Base-by-base conservation (phyloP, 75 land plant genomes). In the Pinus taeda region DNA sequence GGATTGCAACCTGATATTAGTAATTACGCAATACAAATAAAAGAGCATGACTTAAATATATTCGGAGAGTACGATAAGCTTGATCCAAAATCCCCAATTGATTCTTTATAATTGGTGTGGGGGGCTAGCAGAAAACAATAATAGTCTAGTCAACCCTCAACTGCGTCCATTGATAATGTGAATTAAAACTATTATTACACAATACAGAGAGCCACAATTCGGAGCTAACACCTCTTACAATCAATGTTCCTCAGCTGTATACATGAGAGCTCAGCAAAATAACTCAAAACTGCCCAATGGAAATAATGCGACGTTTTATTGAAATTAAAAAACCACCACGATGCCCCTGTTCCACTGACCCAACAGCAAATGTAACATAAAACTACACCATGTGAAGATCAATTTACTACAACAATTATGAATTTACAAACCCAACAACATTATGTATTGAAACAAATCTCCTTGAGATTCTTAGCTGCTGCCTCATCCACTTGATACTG, bases 401-500 rank as follows among this genome's bases (percentile, higher is more conserved):
- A 0, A 45, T 49, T 49, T 49, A 8, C 55, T 0, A 2, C 9
- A 49, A 49, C 12, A 49, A 49, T 9, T 49, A 2, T 2, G 3
- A 49, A 49, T n/a, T 69, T 11, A 7, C 14, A 42, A 42, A 7
- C 53, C 72, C 9, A 18, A 45, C 26, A 24, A 62, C 72, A 18
- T 3, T 69, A 69, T 20, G 55, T 39, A 2, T 69, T 69, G 14
- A n/a, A 11, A 69, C 92, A 90, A 56, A 85, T 62, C 73, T 79
- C 81, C 83, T 87, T 90, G 74, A 90, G 76, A 62, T 74, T 78
- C n/a, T 75, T 62, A 3, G 92, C 92, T 4, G 85, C 87, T 15
- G 85, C 61, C 76, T 80, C 78, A 45, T 85, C 87, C 64, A 90
- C 78, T 33, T 83, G 81, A 61, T 90, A 90, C 92, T 89, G 82